These are phyloP conservation scores for Marsdenia floribunda DNA, from an alignment of 257 asterid genomes.

Conservation along the genomic window DNA sequence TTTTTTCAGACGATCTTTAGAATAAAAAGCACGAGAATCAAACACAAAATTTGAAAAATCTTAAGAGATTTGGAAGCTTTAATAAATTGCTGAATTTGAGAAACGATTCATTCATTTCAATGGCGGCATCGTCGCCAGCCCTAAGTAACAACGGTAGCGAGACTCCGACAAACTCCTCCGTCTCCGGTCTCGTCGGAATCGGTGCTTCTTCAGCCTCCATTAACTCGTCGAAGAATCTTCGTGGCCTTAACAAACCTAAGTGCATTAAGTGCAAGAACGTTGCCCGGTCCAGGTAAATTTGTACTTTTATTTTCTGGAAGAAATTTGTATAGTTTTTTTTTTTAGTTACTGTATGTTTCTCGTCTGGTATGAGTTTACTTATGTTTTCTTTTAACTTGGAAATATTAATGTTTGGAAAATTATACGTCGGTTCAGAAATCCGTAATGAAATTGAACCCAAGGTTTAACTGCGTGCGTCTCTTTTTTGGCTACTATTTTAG, in stretches of 20 bases:
- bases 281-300: slow-evolving; percentile 83
- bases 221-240: slow-evolving; percentile 51
- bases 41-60: not conserved
- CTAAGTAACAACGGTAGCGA: slow-evolving; percentile 30
- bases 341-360: not conserved
- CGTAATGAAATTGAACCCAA: not conserved
- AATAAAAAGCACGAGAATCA: not conserved
- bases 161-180: slow-evolving; percentile 16
- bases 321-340: not conserved
- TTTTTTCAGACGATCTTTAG: not conserved
- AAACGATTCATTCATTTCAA: not conserved
- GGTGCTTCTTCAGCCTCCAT: slow-evolving; percentile 19
- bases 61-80: not conserved
- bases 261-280: slow-evolving; percentile 97
- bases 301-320: not conserved
- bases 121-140: slow-evolving; percentile 40
- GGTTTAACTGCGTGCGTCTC: not conserved
- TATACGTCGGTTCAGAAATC: not conserved
- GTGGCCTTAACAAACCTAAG: slow-evolving; percentile 96
- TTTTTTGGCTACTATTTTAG: not conserved
- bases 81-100: not conserved
- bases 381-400: not conserved
- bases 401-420: not conserved
- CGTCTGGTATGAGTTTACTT: not conserved
- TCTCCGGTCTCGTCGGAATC: slow-evolving; percentile 22